phyloP scores from a whole-genome alignment of 306 rosid genomes.

The Casuarina equisetifolia region DNA sequence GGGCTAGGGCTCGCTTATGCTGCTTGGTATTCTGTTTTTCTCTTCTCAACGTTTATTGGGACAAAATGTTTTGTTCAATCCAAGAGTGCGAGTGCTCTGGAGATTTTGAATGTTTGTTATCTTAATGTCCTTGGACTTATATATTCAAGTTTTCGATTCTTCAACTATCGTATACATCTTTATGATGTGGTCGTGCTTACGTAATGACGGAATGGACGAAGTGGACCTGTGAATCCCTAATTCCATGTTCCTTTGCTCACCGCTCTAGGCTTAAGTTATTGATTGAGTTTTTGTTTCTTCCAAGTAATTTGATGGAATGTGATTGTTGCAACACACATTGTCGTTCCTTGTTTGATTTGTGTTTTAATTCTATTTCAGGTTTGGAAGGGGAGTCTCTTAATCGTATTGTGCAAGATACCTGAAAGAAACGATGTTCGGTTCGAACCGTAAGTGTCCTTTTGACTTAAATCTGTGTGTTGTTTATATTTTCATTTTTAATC shows the following conservation, averaged over 20 bases:
- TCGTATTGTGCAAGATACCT: conserved; percentile 6
- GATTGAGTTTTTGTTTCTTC: neutral
- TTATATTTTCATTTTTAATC: neutral
- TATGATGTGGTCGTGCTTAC: neutral
- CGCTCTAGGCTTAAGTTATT: neutral
- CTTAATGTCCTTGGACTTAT: neutral
- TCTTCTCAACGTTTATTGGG: neutral
- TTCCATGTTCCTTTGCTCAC: neutral
- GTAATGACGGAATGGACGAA: neutral
- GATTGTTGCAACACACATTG: neutral
- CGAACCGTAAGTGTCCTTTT: conserved; percentile 62
- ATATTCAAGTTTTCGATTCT: neutral
- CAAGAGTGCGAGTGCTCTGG: neutral
- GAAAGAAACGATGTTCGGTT: conserved; percentile 60
- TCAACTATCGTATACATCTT: neutral
- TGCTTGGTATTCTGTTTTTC: too few species aligned
- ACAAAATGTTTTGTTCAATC: neutral
- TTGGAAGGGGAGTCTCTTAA: neutral
- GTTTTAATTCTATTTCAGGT: conserved; percentile 2
- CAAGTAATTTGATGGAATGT: neutral
- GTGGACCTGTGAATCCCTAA: neutral
- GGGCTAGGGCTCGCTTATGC: neutral
- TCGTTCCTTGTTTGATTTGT: neutral
- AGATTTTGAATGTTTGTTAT: neutral
- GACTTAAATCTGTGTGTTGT: neutral